Base-by-base conservation (phyloP, 768 basidiomycete species). In the Leccinum longicurvipes region DNA sequence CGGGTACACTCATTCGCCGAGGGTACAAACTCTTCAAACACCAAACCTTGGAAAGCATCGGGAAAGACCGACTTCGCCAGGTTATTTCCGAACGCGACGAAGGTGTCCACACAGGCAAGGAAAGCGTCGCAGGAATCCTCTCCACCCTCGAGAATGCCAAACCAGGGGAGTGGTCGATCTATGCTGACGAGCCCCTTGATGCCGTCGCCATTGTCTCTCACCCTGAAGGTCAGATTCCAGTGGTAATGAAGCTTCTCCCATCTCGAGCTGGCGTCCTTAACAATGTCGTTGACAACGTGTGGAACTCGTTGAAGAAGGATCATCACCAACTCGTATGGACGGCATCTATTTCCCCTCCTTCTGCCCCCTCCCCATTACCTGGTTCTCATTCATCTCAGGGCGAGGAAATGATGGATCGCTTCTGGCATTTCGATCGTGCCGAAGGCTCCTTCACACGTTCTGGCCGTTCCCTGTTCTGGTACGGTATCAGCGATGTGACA, bases 1-100 rank as follows among this genome's bases (percentile, higher is more conserved):
- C 97, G 9, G 97, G 97, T 19, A 98, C 97, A 0, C 90, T 99
- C 66, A 95, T 99, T 67, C 92, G 97, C 57, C 86, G 97, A 32
- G 97, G 97, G 14, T 97, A 98, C 83, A 98, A 94, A 74, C 87
- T 99, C 51, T 91, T 94, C 85, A 94, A 90, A 74, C 88, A 97
- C 62, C 74, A 77, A 55, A 83, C 80, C 56, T 80, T 98, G 64
- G 89, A 93, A 46, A 80, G 82, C 42, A 83, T 98, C 48, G 96
- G 95, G 24, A 86, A 93, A 21, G 96, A 98, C 73, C 85, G 95
- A 53, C 88, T 99, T 71, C 91, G 97, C 57, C 89, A 93, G 68
- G 88, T 97, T 57, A 84, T 99, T 60, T 89, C 93, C 65, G 94
- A 98, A 73, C 91, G 96, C 57, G 96, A 99, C 70, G 89, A 93